Evolutionary conservation across 306 rosid species (phyloP).

Genomic region (Oemleria cerasiformis): DNA sequence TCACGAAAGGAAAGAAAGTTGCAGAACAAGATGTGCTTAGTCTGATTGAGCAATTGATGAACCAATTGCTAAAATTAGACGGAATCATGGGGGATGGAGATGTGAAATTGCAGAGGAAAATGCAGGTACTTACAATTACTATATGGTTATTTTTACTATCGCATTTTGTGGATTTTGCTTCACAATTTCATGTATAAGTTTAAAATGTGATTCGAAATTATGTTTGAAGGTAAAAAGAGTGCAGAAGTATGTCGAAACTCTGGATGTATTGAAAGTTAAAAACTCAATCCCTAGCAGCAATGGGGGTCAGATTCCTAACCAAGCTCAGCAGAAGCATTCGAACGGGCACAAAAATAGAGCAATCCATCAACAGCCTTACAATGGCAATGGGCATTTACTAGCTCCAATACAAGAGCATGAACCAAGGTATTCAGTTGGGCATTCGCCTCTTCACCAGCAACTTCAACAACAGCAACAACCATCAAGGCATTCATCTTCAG

Average conservation of each 20-base stretch:
- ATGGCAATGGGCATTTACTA: constrained; percentile 46
- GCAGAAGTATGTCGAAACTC: constrained; percentile 86
- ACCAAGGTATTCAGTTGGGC: constrained; percentile 28
- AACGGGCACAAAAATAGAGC: constrained; percentile 9
- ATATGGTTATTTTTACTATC: not conserved
- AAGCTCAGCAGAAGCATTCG: constrained; percentile 29
- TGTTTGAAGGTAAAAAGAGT: constrained; percentile 80
- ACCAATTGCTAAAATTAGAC: constrained; percentile 81
- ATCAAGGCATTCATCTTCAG: constrained; percentile 45
- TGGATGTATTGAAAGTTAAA: constrained; percentile 74
- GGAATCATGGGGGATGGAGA: constrained; percentile 83
- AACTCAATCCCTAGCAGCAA: constrained; percentile 49
- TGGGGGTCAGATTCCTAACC: constrained; percentile 29
- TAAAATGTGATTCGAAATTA: not conserved
- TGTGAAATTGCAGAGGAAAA: constrained; percentile 91
- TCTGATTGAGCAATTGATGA: constrained; percentile 83
- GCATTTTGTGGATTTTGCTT: not conserved
- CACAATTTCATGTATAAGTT: not conserved
- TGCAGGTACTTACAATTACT: constrained; percentile 59
- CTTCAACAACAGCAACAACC: constrained; percentile 20
- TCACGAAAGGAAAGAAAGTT: constrained; percentile 73
- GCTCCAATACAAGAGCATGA: constrained; percentile 55
- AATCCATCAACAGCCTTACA: constrained; percentile 25
- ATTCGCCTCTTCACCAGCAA: constrained; percentile 23
- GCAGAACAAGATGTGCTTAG: constrained; percentile 68